Percentiles rank a stretch among this genome's conserved stretches.
These are phyloP conservation scores for Ganoderma multipileum DNA, from an alignment of 1,284 basidiomycete species.

Conservation along the genomic window DNA sequence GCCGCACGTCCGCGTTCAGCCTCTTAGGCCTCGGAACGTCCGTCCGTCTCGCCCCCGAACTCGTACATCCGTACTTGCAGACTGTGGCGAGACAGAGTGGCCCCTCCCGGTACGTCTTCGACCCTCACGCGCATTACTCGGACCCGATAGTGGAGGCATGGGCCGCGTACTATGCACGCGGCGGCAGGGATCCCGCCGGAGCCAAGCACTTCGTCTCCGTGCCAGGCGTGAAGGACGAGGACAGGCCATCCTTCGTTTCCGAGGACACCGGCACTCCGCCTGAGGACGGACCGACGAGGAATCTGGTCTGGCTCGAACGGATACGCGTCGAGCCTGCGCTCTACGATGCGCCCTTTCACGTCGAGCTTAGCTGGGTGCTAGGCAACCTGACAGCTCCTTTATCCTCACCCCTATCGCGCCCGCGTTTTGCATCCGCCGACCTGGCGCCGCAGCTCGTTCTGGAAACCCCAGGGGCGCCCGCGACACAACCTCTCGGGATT, in stretches of 20 bases:
- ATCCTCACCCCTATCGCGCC: neutral
- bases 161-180: neutral
- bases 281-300: neutral
- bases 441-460: neutral
- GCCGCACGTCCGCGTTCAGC: slow-evolving; percentile 13
- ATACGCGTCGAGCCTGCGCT: neutral
- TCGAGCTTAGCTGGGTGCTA: slow-evolving; percentile 3
- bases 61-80: neutral
- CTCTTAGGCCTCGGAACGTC: slow-evolving; percentile 8
- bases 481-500: neutral
- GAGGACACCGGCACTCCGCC: neutral
- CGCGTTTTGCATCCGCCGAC: neutral
- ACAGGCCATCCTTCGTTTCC: neutral
- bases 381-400: neutral
- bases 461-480: neutral
- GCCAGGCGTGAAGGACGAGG: neutral
- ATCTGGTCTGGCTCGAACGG: slow-evolving; percentile 1
- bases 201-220: neutral
- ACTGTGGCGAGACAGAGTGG: neutral
- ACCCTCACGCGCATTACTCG: neutral
- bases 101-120: neutral
- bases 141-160: neutral
- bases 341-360: neutral
- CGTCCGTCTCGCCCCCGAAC: neutral
- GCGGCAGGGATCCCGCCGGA: neutral